These are phyloP conservation scores for Lignosus rhinocerotis DNA, from an alignment of 1,284 basidiomycete genomes.

Conservation along the genomic window DNA sequence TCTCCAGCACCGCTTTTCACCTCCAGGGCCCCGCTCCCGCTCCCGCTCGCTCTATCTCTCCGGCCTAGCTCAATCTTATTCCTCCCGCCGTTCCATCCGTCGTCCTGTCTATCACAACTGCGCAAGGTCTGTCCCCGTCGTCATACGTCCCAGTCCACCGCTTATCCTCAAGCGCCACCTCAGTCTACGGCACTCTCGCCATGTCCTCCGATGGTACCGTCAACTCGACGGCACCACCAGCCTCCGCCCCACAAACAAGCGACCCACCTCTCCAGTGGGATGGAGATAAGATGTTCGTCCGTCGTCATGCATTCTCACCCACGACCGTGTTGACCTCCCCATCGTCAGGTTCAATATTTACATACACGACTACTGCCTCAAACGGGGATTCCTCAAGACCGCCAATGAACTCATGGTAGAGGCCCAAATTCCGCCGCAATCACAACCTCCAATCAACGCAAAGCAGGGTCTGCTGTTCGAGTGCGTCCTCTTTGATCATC, in stretches of 20 bases:
- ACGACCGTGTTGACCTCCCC: background rate
- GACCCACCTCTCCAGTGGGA: slow-evolving; percentile 41
- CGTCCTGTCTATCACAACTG: slow-evolving; percentile 14
- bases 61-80: slow-evolving; percentile 2
- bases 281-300: slow-evolving; percentile 53
- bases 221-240: slow-evolving; percentile 3
- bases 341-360: slow-evolving; percentile 79
- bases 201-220: slow-evolving; percentile 22
- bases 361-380: slow-evolving; percentile 79
- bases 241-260: slow-evolving; percentile 2
- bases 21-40: slow-evolving; percentile 1
- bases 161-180: slow-evolving; percentile 9
- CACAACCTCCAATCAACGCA: slow-evolving; percentile 74
- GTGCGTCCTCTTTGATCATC: slow-evolving; percentile 44
- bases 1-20: slow-evolving; percentile 8
- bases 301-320: background rate
- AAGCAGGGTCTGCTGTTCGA: slow-evolving; percentile 80
- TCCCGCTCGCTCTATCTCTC: slow-evolving; percentile 13
- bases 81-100: background rate
- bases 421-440: slow-evolving; percentile 60
- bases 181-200: slow-evolving; percentile 9
- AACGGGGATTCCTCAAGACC: slow-evolving; percentile 73
- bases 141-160: background rate
- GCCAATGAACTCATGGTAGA: slow-evolving; percentile 63
- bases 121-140: slow-evolving; percentile 17